Evolutionary conservation across 306 rosid species (phyloP).

Genomic region (Arachis stenosperma): DNA sequence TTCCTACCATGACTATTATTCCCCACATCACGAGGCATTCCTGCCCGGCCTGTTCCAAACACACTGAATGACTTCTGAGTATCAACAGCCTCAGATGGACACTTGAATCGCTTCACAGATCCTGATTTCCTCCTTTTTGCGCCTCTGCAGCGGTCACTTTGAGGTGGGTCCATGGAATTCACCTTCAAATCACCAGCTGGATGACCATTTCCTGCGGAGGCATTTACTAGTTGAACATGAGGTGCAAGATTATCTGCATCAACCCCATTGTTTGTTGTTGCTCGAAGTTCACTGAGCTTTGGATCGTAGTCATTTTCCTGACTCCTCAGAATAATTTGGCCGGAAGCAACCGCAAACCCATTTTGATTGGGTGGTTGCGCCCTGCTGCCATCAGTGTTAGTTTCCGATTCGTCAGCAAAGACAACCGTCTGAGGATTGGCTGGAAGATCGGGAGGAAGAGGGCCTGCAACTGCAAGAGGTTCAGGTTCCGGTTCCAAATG

Average conservation of each 20-base stretch:
- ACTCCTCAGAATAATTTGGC: conserved; percentile 38
- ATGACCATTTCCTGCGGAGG: conserved; percentile 37
- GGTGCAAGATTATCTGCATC: conserved; percentile 51
- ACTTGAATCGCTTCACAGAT: conserved; percentile 82
- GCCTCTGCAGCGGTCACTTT: conserved; percentile 61
- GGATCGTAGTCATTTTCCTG: conserved; percentile 67
- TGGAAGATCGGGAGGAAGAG: conserved; percentile 30
- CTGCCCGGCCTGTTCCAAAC: conserved; percentile 36
- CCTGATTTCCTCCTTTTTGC: conserved; percentile 88
- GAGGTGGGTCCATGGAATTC: conserved; percentile 44
- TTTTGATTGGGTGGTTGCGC: conserved; percentile 40
- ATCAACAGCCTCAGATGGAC: conserved; percentile 42
- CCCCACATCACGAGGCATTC: conserved; percentile 42
- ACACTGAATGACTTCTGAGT: conserved; percentile 46
- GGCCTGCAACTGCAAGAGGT: conserved; percentile 35
- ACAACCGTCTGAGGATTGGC: conserved; percentile 43
- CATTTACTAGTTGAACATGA: conserved; percentile 54
- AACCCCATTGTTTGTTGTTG: conserved; percentile 45
- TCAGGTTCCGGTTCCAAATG: conserved; percentile 34
- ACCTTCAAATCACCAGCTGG: conserved; percentile 43
- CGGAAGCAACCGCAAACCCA: conserved; percentile 39
- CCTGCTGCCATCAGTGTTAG: conserved; percentile 33
- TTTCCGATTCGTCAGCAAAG: conserved; percentile 41
- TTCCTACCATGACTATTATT: conserved; percentile 47
- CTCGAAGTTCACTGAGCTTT: conserved; percentile 79